Evolutionary conservation across 2,329 filamentous ascomycete species (phyloP).

Genomic region (Colletotrichum sp.): DNA sequence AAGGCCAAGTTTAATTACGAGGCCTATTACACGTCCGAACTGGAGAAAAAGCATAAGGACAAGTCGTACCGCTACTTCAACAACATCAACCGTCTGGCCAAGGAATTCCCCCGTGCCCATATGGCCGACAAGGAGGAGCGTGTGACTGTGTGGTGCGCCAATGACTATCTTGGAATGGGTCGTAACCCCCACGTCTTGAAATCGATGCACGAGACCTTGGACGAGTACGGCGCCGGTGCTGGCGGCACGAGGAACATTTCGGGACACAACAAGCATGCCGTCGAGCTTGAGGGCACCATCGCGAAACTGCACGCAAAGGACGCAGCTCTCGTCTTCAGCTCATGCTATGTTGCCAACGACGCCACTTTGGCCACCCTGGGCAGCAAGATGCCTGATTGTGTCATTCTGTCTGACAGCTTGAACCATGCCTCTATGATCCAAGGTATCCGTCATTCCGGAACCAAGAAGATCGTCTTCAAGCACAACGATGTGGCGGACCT

Average conservation of each 20-base stretch:
- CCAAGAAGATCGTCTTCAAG: slow-evolving; percentile 98
- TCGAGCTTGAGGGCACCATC: slow-evolving; percentile 80
- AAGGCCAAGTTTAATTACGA: slow-evolving; percentile 85
- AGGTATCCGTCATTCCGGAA: slow-evolving; percentile 95
- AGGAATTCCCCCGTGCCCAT: slow-evolving; percentile 95
- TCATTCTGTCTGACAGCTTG: slow-evolving; percentile 95
- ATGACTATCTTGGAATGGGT: slow-evolving; percentile 98
- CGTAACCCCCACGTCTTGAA: slow-evolving; percentile 85
- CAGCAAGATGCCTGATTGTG: slow-evolving; percentile 94
- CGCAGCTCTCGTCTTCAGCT: slow-evolving; percentile 90
- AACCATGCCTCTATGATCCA: slow-evolving; percentile 99
- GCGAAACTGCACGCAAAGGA: slow-evolving; percentile 93
- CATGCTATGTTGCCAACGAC: slow-evolving; percentile 98
- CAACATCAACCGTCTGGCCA: slow-evolving; percentile 98
- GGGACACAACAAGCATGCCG: slow-evolving; percentile 94
- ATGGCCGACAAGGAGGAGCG: slow-evolving; percentile 82
- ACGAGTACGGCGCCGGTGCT: slow-evolving; percentile 93
- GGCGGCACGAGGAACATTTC: slow-evolving; percentile 98
- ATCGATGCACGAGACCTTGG: slow-evolving; percentile 92
- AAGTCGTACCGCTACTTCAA: slow-evolving; percentile 99
- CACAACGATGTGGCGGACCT: slow-evolving; percentile 96
- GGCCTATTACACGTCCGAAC: slow-evolving; percentile 82
- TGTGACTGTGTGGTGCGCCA: slow-evolving; percentile 98
- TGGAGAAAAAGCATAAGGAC: slow-evolving; percentile 99
- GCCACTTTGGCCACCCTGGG: slow-evolving; percentile 96